phyloP scores from a whole-genome alignment of 495 filamentous ascomycete species.

The Hypoxylon crocopeplum region DNA sequence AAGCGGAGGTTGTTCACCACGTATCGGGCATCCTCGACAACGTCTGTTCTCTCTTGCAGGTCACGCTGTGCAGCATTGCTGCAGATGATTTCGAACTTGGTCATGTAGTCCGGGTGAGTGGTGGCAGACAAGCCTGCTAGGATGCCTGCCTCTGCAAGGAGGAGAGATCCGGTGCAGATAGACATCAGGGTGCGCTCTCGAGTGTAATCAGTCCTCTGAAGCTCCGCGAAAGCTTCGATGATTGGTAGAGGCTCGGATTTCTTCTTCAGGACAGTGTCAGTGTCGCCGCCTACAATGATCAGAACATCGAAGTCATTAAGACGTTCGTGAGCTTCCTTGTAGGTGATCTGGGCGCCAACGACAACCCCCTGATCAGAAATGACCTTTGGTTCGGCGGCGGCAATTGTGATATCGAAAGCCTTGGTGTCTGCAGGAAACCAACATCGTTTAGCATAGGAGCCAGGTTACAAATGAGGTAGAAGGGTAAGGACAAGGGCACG shows the following conservation, averaged over 20 bases:
- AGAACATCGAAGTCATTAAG: constrained; percentile 75
- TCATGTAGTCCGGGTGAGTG: constrained; percentile 68
- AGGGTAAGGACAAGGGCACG: constrained; percentile 7
- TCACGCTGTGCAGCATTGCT: constrained; percentile 66
- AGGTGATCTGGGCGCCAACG: constrained; percentile 73
- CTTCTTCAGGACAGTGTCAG: constrained; percentile 59
- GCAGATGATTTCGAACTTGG: constrained; percentile 71
- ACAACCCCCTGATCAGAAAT: constrained; percentile 76
- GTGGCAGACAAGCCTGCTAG: constrained; percentile 76
- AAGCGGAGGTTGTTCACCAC: constrained; percentile 82
- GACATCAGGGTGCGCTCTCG: constrained; percentile 77
- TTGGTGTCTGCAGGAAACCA: constrained; percentile 51
- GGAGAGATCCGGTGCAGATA: constrained; percentile 75
- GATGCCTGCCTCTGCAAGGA: constrained; percentile 75
- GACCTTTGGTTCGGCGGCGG: constrained; percentile 60
- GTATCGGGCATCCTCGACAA: constrained; percentile 76
- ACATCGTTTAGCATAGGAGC: constrained; percentile 11
- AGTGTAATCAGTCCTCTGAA: constrained; percentile 70
- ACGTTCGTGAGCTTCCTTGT: constrained; percentile 67
- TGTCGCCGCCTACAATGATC: constrained; percentile 69
- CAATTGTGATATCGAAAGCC: constrained; percentile 74
- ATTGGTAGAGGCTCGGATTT: constrained; percentile 67
- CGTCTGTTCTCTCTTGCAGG: constrained; percentile 68
- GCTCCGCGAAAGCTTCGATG: constrained; percentile 69
- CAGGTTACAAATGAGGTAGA: constrained; percentile 10